Base-by-base conservation (phyloP, 257 asterid species). In the Cruciata laevipes region DNA sequence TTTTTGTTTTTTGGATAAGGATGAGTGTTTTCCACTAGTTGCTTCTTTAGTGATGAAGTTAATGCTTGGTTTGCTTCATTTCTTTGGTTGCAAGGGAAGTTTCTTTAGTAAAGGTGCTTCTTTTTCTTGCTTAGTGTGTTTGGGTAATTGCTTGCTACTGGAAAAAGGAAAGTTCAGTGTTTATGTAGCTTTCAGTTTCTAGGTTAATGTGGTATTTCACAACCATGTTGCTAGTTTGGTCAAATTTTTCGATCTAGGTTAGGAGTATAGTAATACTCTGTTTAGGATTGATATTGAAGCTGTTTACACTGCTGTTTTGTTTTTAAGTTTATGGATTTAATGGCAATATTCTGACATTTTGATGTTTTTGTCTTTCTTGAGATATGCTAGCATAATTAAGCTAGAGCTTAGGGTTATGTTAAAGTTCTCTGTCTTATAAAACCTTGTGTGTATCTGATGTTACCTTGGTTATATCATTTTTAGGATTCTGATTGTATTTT, bases 71-170 rank as follows among this genome's bases (percentile, higher is more conserved):
- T 49, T 27, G 44, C 65, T 25, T 58, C 35, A 9, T 58, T 58
- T 49, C 35, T 66, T 30, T 14, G 31, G 6, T 62, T 61, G 66
- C 66, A 62, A 62, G 49, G 30, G 66, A 33, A 62, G 49, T 62
- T n/a, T 32, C n/a, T 62, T 44, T 61, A 21, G 35, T 33, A 32
- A 21, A 67, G 63, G 27, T 53, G 49, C 52, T 55, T 3, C 35
- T 55, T 11, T 31, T 47, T 55, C 23, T 24, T 55, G 64, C 30
- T 38, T 38, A 38, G 21, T 17, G 21, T 17, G 69, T 49, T 51
- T 31, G 25, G 31, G 10, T 51, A 35, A 17, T 14, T 18, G 38
- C 42, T n/a, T 24, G 25, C 40, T 33, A 4, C n/a, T 49, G 17
- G 66, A n/a, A 62, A 61, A 61, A 42, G 20, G 1, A 44, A 62